phyloP scores from a whole-genome alignment of 148 eudicot genomes.

The Gaultheria prostrata region DNA sequence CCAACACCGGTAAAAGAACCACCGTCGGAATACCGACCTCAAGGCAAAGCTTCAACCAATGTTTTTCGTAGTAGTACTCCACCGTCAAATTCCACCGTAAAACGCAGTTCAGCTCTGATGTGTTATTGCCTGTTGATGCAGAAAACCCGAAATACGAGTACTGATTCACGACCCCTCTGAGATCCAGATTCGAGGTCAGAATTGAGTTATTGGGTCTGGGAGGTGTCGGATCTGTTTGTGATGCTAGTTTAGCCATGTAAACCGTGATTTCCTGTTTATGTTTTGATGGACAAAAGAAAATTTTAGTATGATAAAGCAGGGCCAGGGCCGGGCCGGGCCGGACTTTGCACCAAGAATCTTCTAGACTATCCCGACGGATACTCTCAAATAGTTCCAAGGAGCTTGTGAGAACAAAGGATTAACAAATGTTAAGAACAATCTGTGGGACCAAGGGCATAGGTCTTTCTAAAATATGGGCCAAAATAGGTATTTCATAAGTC shows the following conservation, averaged over 20 bases:
- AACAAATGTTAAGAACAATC: no score
- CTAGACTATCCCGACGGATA: no score
- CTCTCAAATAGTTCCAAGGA: no score
- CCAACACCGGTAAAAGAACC: conserved; percentile 22
- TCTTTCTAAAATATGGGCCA: no score
- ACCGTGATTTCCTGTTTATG: no score
- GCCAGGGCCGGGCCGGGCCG: no score
- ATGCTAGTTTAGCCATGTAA: background rate
- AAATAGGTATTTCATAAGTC: no score
- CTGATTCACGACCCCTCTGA: conserved; percentile 31
- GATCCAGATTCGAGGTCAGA: conserved; percentile 33
- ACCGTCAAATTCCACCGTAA: conserved; percentile 80
- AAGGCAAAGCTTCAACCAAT: background rate
- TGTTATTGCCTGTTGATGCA: conserved; percentile 54
- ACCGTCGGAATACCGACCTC: conserved; percentile 22
- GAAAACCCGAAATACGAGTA: conserved; percentile 77
- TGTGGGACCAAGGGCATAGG: no score
- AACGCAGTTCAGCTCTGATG: conserved; percentile 60
- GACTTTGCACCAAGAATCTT: no score
- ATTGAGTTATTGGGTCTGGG: conserved; percentile 42
- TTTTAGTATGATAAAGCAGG: no score
- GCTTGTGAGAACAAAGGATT: no score
- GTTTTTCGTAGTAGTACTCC: conserved; percentile 17
- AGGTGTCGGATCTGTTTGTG: conserved; percentile 11
- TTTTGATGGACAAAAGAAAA: no score